Base-by-base conservation (phyloP, 108 stramenopile genomes). In the Heterococcus sp. region DNA sequence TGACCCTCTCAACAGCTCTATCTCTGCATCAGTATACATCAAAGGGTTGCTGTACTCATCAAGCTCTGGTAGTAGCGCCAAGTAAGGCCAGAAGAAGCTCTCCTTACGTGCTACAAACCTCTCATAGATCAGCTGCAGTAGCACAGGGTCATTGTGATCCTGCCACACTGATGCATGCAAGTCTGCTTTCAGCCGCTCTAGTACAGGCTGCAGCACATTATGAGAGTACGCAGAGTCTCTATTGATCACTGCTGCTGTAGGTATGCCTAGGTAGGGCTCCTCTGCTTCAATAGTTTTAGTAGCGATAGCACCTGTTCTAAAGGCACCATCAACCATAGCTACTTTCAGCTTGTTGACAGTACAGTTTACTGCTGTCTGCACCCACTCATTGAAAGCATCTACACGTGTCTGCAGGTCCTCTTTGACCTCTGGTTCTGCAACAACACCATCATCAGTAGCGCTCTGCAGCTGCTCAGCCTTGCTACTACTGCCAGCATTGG, bases 71-170 rank as follows among this genome's bases (percentile, higher is more conserved):
- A 93, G 78, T 2, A 92, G 74, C 32, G 76, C 65, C 0, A 93
- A 75, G 64, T 93, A 93, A n/a, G 92, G 91, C 89, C 89, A 89
- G 88, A 88, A 76, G 68, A 75, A 11, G 3, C 88, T 86, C n/a
- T 64, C 33, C 34, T 83, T 69, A n/a, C 84, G 72, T 36, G 73
- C 84, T 31, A 80, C 77, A 39, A 91, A 93, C 27, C 86, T 73
- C 71, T 93, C 92, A 64, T 89, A 74, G 30, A 93, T 75, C 2
- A 92, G 78, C 30, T 87, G 88, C 11, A 93, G 63, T 38, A 92
- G 64, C 29, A 93, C 80, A 32, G 84, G 87, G 71, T 91, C 89
- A 35, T 87, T 88, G 27, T 79, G 84, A 68, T 92, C 91, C 31
- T 66, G 66, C 30, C 75, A 67, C n/a, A 37, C 36, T 32, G 78